These are phyloP conservation scores for Taxillus chinensis DNA, from an alignment of 164 flowering plant species.

Conservation along the genomic window DNA sequence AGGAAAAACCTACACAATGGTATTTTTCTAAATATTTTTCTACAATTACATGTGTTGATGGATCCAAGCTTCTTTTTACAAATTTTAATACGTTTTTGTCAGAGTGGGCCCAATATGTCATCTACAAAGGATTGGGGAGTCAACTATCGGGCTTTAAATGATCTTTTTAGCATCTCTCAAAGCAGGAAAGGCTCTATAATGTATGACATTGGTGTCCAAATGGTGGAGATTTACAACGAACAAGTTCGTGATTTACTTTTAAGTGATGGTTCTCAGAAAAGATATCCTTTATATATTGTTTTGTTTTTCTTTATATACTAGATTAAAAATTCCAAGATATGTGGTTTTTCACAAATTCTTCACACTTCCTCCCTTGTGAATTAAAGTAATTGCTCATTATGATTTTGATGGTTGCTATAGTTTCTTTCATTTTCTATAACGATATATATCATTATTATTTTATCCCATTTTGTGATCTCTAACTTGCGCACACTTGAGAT, in stretches of 20 bases:
- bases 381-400: no score
- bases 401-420: neutral
- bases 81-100: slow-evolving; percentile 6
- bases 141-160: slow-evolving; percentile 60
- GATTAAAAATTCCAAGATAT: no score
- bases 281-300: slow-evolving; percentile 46
- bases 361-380: no score
- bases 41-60: neutral
- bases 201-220: slow-evolving; percentile 59
- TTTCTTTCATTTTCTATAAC: neutral
- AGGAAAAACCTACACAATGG: slow-evolving; percentile 95
- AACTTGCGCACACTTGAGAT: slow-evolving; percentile 68
- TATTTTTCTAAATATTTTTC: slow-evolving; percentile 12
- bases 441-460: no score
- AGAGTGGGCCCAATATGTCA: slow-evolving; percentile 53
- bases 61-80: neutral
- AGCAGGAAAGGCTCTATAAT: slow-evolving; percentile 28
- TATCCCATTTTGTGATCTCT: slow-evolving; percentile 20
- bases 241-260: slow-evolving; percentile 69
- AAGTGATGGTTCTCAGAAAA: slow-evolving; percentile 35
- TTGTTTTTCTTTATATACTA: neutral
- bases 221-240: slow-evolving; percentile 74
- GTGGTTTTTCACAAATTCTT: no score
- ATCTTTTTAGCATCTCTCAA: slow-evolving; percentile 51
- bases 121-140: slow-evolving; percentile 56